Conservation (phyloP, 352 stramenopile genomes). For the Phytophthora kernoviae region DNA sequence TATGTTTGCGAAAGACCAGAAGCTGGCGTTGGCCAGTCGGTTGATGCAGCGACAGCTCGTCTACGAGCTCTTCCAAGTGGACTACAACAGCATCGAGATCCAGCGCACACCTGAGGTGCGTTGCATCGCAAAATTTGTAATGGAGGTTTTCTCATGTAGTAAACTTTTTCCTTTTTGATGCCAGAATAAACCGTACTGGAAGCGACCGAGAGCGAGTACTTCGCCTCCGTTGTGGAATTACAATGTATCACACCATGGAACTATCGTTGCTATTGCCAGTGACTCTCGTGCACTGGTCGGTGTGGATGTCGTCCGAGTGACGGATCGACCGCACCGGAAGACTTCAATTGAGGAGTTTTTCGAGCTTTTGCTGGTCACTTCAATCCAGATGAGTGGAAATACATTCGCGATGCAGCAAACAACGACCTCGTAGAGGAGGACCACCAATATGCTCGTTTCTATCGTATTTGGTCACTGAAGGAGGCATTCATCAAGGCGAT, state of each 20-base stretch:
- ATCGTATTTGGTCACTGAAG: conserved; percentile 79
- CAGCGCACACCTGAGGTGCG: conserved; percentile 59
- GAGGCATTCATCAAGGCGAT: conserved; percentile 81
- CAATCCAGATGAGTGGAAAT: conserved; percentile 59
- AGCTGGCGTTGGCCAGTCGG: conserved; percentile 67
- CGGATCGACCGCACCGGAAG: conserved; percentile 46
- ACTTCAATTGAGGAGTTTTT: conserved; percentile 52
- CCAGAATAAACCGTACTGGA: conserved; percentile 75
- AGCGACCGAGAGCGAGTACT: not conserved
- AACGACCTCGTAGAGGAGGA: conserved; percentile 23
- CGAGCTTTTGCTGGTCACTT: conserved; percentile 66
- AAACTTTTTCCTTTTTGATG: not conserved
- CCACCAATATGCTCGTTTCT: conserved; percentile 52
- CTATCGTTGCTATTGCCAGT: conserved; percentile 66
- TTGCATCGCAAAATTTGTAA: not conserved
- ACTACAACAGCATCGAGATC: conserved; percentile 49
- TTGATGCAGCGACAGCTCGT: conserved; percentile 65
- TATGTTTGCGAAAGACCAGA: conserved; percentile 71
- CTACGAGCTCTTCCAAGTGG: conserved; percentile 36
- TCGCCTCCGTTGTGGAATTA: conserved; percentile 65
- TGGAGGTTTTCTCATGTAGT: no score
- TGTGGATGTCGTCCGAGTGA: conserved; percentile 71
- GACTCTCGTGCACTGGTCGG: conserved; percentile 49
- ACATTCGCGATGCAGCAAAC: conserved; percentile 37
- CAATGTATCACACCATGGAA: conserved; percentile 82